Evolutionary conservation across 352 stramenopile species (phyloP).

Genomic region (Phytophthora parvispora): DNA sequence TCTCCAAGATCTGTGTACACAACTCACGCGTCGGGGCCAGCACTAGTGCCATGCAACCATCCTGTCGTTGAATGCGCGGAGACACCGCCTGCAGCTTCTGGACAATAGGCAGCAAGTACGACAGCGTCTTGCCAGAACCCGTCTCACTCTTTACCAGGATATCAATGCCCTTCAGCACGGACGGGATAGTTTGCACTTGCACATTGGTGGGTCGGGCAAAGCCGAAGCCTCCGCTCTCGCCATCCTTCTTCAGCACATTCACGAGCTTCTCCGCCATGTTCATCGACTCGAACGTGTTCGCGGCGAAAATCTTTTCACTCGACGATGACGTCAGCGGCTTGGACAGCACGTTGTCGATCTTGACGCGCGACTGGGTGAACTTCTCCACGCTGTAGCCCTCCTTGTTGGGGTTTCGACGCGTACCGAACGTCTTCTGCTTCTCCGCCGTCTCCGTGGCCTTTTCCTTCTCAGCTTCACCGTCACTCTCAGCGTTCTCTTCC

Average conservation of each 20-base stretch:
- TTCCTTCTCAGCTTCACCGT: conserved; percentile 10
- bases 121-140: conserved; percentile 97
- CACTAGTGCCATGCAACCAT: conserved; percentile 94
- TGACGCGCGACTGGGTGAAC: conserved; percentile 61
- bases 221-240: conserved; percentile 68
- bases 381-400: conserved; percentile 70
- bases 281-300: conserved; percentile 81
- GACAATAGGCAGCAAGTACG: conserved; percentile 97
- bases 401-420: conserved; percentile 89
- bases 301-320: conserved; percentile 88
- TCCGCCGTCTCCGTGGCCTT: neutral
- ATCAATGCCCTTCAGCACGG: conserved; percentile 79
- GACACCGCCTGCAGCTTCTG: conserved; percentile 85
- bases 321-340: conserved; percentile 76
- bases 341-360: conserved; percentile 76
- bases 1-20: conserved; percentile 97
- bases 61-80: conserved; percentile 78
- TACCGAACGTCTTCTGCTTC: conserved; percentile 59
- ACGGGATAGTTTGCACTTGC: conserved; percentile 86
- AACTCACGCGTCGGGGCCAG: conserved; percentile 97
- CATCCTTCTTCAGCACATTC: conserved; percentile 71
- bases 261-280: conserved; percentile 74
- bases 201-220: conserved; percentile 84
- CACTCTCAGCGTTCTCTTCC: neutral
- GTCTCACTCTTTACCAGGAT: conserved; percentile 97